Evolutionary conservation across 352 stramenopile species (phyloP), one percentile per base, ranked within the genome.

Genomic region (Albugo laibachii): DNA sequence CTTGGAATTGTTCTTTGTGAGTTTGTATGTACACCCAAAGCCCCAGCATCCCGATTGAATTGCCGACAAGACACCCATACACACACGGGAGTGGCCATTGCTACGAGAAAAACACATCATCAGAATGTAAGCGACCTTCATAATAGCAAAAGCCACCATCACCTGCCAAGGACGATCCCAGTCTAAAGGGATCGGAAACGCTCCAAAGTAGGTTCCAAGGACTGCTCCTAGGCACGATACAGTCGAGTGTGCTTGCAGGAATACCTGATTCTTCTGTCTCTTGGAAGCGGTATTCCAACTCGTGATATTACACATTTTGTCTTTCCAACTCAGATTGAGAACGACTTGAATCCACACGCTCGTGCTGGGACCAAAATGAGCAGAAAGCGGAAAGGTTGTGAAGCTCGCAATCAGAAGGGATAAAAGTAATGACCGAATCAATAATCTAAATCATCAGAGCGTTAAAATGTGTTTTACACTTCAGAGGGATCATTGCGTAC

Each of bases 151-250:
- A 11, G 2, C 20, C 4, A 1, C n/a, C 55, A 43, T 41, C 61
- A 83, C 72, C 69, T 92, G 79, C 79, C 76, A 92, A 27, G 79
- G 79, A 24, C 76, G 76, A 62, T 92, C 79, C 79, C 79, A 92
- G 46, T 92, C 79, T 6, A 92, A 50, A 1, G 79, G 79, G 55
- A 92, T 84, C 37, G 78, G 71, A 11, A 92, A 45, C 18, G 76
- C 75, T 18, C 79, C 79, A 18, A 84, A 14, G 46, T 87, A 92
- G 0, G 66, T 62, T 38, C 79, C 79, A 4, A 88, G 39, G 13
- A 65, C 61, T 12, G 69, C 62, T 21, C 74, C 74, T 27, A 86
- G 63, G 3, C 56, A 60, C 12, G 74, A 69, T 8, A 8, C 24
- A 31, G 24, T 31, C 24, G 24, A 31, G 24, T 31, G 8, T 31